These are phyloP conservation scores for Cystofilobasidium ferigula DNA, from an alignment of 768 basidiomycete genomes.

Conservation along the genomic window DNA sequence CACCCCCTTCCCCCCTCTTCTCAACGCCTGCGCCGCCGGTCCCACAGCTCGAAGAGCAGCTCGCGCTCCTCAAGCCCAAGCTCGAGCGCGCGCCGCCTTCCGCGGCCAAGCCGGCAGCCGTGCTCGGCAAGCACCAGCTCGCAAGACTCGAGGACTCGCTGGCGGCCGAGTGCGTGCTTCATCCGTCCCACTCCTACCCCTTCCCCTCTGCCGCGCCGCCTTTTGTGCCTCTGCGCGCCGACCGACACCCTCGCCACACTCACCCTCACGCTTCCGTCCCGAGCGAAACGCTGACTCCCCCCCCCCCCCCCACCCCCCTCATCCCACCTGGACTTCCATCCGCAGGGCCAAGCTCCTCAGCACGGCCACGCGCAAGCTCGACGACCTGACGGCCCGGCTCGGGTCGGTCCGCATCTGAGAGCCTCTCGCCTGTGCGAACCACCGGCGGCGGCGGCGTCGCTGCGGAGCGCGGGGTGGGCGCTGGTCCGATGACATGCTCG, in stretches of 20 bases:
- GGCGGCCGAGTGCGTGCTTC: slow-evolving; percentile 10
- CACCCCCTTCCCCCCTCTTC: background rate
- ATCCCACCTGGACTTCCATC: too few species aligned
- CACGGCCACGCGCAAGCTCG: slow-evolving; percentile 17
- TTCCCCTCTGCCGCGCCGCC: background rate
- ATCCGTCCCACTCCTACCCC: background rate
- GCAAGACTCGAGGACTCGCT: slow-evolving; percentile 12
- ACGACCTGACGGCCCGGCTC: slow-evolving; percentile 4
- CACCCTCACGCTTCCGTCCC: background rate
- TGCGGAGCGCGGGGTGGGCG: too few species aligned
- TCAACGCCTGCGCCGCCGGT: background rate
- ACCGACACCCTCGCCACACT: background rate
- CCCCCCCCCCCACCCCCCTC: background rate
- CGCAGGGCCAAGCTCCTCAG: slow-evolving; percentile 21
- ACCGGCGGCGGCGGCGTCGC: too few species aligned
- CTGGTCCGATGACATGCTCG: too few species aligned
- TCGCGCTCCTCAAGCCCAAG: slow-evolving; percentile 9
- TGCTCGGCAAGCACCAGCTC: slow-evolving; percentile 17
- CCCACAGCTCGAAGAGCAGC: slow-evolving; percentile 15
- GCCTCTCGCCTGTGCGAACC: too few species aligned
- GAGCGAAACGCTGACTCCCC: background rate
- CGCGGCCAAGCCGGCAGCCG: background rate
- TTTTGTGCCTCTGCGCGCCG: background rate
- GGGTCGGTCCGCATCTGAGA: background rate
- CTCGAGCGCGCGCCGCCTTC: background rate